Evolutionary conservation across 768 basidiomycete species (phyloP).

Genomic region (Cyclocybe aegerita): DNA sequence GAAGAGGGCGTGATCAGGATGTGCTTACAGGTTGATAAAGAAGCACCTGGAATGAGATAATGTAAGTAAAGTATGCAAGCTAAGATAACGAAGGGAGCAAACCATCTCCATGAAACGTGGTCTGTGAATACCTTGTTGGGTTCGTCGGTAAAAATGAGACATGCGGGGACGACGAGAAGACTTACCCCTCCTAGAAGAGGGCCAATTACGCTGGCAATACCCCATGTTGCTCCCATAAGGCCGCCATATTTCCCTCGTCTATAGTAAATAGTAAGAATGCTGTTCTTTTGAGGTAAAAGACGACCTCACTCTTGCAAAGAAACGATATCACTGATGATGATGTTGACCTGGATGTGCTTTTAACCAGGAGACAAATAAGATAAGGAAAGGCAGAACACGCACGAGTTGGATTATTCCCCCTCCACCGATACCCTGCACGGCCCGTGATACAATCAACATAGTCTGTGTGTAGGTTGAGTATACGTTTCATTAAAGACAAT

Average conservation of each 20-base stretch:
- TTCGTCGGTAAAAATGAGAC: conserved; percentile 4
- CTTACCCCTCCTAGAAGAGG: conserved; percentile 83
- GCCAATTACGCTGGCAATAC: conserved; percentile 69
- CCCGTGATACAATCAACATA: conserved; percentile 76
- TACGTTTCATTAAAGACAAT: background rate
- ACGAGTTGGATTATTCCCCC: conserved; percentile 77
- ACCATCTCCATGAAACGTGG: conserved; percentile 82
- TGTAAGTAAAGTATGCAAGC: conserved; percentile 3
- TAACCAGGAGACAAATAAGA: background rate
- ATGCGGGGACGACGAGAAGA: background rate
- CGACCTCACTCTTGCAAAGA: conserved; percentile 67
- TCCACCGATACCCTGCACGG: conserved; percentile 82
- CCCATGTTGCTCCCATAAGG: conserved; percentile 78
- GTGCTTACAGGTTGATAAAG: conserved; percentile 67
- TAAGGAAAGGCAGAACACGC: conserved; percentile 5
- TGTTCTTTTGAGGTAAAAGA: background rate
- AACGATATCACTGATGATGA: conserved; percentile 82
- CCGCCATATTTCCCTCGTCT: conserved; percentile 82
- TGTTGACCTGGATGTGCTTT: conserved; percentile 46
- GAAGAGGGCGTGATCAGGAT: background rate
- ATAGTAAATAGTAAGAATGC: background rate
- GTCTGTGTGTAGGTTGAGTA: conserved; percentile 25
- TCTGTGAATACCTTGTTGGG: conserved; percentile 59
- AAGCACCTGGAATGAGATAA: conserved; percentile 52
- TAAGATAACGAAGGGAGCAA: conserved; percentile 10